Percentiles rank a stretch among this genome's conserved stretches.
Evolutionary conservation across 768 basidiomycete species (phyloP).

Genomic region (Serendipita indica): DNA sequence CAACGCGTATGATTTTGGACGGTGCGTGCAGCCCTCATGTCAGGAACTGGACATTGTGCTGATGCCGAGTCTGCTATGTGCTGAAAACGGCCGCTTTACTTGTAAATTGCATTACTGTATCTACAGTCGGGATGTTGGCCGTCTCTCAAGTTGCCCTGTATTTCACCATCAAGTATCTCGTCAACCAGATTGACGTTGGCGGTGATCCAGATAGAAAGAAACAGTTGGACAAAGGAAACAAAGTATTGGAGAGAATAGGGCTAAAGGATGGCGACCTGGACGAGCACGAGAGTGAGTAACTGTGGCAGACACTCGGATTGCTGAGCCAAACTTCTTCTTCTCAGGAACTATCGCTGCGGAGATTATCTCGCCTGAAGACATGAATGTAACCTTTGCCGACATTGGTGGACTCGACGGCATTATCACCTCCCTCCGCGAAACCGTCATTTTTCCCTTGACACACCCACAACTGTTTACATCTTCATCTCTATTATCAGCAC

Average conservation of each 20-base stretch:
- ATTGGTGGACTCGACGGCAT: conserved; percentile 91
- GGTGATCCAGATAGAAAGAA: conserved; percentile 34
- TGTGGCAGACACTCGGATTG: not conserved
- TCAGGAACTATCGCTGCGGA: conserved; percentile 78
- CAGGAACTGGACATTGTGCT: not conserved
- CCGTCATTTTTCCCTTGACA: conserved; percentile 86
- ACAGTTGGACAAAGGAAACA: conserved; percentile 51
- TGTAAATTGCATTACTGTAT: too few species aligned
- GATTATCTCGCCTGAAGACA: conserved; percentile 85
- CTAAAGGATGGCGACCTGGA: conserved; percentile 62
- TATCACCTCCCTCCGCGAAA: conserved; percentile 78
- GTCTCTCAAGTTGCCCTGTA: conserved; percentile 54
- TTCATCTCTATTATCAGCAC: conserved; percentile 72
- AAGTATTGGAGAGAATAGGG: conserved; percentile 55
- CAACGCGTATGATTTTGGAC: not conserved
- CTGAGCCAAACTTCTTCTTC: not conserved
- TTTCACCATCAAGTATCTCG: conserved; percentile 45
- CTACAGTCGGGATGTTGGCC: conserved; percentile 34
- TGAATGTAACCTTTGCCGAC: conserved; percentile 59
- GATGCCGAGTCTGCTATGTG: not conserved
- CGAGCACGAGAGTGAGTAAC: conserved; percentile 72
- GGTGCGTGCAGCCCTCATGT: not conserved
- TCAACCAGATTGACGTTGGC: not conserved
- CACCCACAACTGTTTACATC: conserved; percentile 79
- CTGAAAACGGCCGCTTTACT: not conserved